Evolutionary conservation across 2,329 filamentous ascomycete species (phyloP).

Genomic region (Aspergillus ustus): DNA sequence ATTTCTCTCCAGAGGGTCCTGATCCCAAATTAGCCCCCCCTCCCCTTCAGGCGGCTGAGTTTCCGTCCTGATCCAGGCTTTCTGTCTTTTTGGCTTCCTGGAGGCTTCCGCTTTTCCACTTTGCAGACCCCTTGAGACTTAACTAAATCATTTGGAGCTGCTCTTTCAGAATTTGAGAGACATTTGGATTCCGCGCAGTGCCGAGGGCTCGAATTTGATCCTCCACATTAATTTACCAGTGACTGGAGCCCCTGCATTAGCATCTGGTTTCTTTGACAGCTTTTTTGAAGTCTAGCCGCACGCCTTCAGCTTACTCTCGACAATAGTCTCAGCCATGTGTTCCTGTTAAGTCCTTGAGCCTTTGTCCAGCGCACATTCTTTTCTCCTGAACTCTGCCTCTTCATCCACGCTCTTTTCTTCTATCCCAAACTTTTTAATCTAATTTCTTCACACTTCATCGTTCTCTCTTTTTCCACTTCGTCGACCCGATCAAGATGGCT

Average conservation of each 20-base stretch:
- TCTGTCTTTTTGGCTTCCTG: neutral
- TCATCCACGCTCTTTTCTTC: conserved; percentile 2
- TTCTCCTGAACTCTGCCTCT: neutral
- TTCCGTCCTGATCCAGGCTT: conserved; percentile 7
- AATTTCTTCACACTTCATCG: neutral
- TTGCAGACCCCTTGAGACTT: neutral
- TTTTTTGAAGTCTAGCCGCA: neutral
- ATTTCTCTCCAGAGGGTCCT: neutral
- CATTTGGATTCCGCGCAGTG: neutral
- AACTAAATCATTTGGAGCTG: neutral
- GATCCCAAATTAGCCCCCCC: conserved; percentile 1
- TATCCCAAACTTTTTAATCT: neutral
- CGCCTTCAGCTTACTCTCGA: neutral
- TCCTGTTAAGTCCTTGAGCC: neutral
- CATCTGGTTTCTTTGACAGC: neutral
- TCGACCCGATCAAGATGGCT: neutral
- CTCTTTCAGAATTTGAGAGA: neutral
- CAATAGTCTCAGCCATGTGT: conserved; percentile 12
- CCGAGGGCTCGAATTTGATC: neutral
- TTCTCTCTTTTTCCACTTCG: neutral
- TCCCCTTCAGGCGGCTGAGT: conserved; percentile 4
- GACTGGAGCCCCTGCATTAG: conserved; percentile 7
- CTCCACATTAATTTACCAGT: neutral
- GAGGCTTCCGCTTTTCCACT: neutral
- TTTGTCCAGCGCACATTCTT: conserved; percentile 5